Conservation (phyloP, 2,329 filamentous ascomycete species). For the Aspergillus hortae region DNA sequence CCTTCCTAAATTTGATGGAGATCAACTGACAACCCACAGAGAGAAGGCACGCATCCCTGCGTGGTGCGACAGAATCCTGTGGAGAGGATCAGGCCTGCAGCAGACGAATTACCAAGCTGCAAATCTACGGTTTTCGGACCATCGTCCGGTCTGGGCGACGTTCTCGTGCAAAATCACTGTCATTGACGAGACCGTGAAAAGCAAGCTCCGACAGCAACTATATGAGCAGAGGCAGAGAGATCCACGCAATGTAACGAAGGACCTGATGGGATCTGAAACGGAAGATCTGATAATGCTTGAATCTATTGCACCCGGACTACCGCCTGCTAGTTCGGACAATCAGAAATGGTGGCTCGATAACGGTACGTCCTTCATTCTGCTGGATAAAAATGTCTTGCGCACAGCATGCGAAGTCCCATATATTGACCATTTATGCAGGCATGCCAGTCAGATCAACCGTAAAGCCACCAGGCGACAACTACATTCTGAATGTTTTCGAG, state of each 20-base stretch:
- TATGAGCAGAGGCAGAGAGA: conserved; percentile 66
- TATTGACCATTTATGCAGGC: conserved; percentile 37
- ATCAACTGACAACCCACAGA: conserved; percentile 44
- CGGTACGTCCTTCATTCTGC: conserved; percentile 37
- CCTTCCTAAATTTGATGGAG: neutral
- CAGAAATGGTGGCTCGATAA: conserved; percentile 65
- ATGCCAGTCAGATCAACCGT: conserved; percentile 72
- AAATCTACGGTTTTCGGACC: conserved; percentile 84
- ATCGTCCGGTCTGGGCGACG: conserved; percentile 87
- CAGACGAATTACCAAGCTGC: conserved; percentile 81
- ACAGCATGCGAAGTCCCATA: neutral
- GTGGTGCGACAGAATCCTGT: conserved; percentile 92
- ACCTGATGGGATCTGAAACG: conserved; percentile 45
- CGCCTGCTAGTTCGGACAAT: conserved; percentile 59
- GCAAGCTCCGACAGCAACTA: conserved; percentile 68
- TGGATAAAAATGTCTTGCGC: neutral
- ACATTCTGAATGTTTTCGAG: conserved; percentile 68
- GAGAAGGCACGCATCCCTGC: conserved; percentile 94
- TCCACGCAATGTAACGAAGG: conserved; percentile 49
- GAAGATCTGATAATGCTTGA: conserved; percentile 81
- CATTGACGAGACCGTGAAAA: conserved; percentile 70
- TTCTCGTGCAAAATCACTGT: conserved; percentile 83
- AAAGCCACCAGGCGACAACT: conserved; percentile 59
- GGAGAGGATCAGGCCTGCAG: conserved; percentile 77
- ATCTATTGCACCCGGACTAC: conserved; percentile 72